These are phyloP conservation scores for Alternaria sp. DNA, from an alignment of 2,329 filamentous ascomycete species.

Conservation along the genomic window DNA sequence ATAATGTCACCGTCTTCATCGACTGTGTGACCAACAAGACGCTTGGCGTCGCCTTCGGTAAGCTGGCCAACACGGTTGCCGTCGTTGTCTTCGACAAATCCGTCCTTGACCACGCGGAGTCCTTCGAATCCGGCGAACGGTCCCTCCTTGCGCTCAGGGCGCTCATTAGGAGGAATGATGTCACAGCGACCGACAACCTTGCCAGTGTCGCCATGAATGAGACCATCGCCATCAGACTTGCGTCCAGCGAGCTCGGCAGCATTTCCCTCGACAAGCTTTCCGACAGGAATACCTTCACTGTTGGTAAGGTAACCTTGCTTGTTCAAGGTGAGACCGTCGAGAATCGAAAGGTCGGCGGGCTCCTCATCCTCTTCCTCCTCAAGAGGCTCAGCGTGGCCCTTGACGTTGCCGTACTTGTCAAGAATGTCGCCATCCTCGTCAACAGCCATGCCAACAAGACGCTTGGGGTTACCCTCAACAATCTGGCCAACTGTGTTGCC, in stretches of 20 bases:
- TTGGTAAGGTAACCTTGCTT: conserved; percentile 67
- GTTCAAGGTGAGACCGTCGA: conserved; percentile 64
- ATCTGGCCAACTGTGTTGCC: conserved; percentile 62
- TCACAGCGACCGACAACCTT: conserved; percentile 66
- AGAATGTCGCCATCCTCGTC: conserved; percentile 70
- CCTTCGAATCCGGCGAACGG: conserved; percentile 73
- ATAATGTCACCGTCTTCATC: conserved; percentile 85
- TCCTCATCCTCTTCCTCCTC: conserved; percentile 53
- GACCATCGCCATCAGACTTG: conserved; percentile 63
- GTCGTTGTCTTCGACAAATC: conserved; percentile 78
- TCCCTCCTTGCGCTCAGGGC: conserved; percentile 66
- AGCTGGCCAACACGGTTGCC: conserved; percentile 78
- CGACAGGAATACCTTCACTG: conserved; percentile 62
- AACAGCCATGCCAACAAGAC: conserved; percentile 65
- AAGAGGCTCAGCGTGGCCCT: conserved; percentile 66
- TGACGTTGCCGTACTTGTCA: conserved; percentile 68
- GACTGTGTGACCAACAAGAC: conserved; percentile 74
- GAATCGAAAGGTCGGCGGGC: conserved; percentile 59
- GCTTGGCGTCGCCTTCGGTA: conserved; percentile 74
- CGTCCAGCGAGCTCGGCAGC: conserved; percentile 64
- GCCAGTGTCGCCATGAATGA: conserved; percentile 64
- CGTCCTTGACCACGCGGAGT: conserved; percentile 72
- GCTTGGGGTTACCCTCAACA: conserved; percentile 66
- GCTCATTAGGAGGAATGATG: conserved; percentile 65
- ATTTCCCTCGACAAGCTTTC: conserved; percentile 64